Base-by-base conservation (phyloP, 768 basidiomycete species). In the Krasilnikovozyma curviuscula region DNA sequence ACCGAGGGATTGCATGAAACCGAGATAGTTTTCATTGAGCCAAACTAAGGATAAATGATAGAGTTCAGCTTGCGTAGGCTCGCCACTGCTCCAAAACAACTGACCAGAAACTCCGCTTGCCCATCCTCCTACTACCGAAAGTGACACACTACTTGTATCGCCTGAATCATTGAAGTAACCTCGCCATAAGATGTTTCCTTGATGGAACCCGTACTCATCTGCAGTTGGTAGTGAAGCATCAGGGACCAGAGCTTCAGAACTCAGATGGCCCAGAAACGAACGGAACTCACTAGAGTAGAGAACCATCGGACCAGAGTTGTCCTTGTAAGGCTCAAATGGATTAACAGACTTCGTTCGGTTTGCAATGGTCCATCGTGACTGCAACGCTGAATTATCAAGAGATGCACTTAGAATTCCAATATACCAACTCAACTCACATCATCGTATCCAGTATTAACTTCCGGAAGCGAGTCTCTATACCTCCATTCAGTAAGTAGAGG, bases 311-410 rank as follows among this genome's bases (percentile, higher is more conserved):
- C 31, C 5, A 46, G 27, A 18, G 45, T 34, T 23, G 19, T 34
- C 10, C 54, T 79, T 81, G 52, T 72, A 67, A 4, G 79, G 78
- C 56, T 75, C 74, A 41, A 68, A 68, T 2, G 79, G 78, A 48
- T 78, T 76, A 54, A 80, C 81, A 25, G 83, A 83, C 19, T 68
- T 70, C n/a, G 71, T 79, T 51, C 77, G 76, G 56, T 81, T 70
- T 14, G 81, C 83, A 47, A 69, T 56, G 8, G 67, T 69, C 83
- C 82, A 86, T 3, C 55, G 48, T 2, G 66, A 62, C n/a, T n/a
- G n/a, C n/a, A n/a, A n/a, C n/a, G n/a, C n/a, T n/a, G n/a, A n/a
- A n/a, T n/a, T n/a, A n/a, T n/a, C n/a, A n/a, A n/a, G n/a, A n/a
- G n/a, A n/a, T n/a, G n/a, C n/a, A n/a, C n/a, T n/a, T n/a, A n/a